phyloP scores from a whole-genome alignment of 495 filamentous ascomycete genomes.

The Talaromyces borbonicus region DNA sequence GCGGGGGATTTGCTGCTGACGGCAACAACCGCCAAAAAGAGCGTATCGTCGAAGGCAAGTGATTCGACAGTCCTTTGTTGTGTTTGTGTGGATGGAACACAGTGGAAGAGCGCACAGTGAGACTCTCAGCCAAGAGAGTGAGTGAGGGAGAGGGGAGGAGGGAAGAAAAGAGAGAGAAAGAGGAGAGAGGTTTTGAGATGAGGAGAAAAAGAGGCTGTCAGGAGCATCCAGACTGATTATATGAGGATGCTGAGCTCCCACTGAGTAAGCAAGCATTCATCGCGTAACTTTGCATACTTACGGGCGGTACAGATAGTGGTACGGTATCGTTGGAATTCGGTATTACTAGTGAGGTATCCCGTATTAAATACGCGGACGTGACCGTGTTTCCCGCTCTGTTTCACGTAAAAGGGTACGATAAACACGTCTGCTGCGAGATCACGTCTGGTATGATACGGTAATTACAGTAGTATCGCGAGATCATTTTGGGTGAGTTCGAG shows the following conservation, averaged over 20 bases:
- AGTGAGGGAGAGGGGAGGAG: not conserved
- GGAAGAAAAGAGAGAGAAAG: not conserved
- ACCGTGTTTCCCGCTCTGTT: not conserved
- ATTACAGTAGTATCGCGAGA: no score
- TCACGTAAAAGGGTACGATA: not conserved
- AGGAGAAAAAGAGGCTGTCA: not conserved
- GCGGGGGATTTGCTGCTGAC: not conserved
- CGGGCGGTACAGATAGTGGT: no score
- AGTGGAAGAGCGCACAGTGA: no score
- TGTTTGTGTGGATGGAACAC: not conserved
- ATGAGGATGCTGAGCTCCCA: no score
- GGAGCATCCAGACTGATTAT: not conserved
- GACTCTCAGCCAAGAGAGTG: no score
- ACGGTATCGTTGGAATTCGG: not conserved
- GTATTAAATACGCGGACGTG: not conserved
- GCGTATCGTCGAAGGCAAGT: not conserved
- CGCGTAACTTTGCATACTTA: no score
- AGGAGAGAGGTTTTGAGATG: not conserved
- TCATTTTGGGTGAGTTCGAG: no score
- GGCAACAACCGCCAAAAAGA: not conserved
- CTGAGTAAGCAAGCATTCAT: not conserved
- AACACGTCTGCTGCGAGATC: not conserved
- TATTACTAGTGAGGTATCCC: conserved; percentile 1
- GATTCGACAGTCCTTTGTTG: not conserved
- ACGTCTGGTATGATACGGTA: not conserved